Evolutionary conservation across 306 rosid species (phyloP), one percentile per base, ranked within the genome.

Genomic region (Argentina anserina): DNA sequence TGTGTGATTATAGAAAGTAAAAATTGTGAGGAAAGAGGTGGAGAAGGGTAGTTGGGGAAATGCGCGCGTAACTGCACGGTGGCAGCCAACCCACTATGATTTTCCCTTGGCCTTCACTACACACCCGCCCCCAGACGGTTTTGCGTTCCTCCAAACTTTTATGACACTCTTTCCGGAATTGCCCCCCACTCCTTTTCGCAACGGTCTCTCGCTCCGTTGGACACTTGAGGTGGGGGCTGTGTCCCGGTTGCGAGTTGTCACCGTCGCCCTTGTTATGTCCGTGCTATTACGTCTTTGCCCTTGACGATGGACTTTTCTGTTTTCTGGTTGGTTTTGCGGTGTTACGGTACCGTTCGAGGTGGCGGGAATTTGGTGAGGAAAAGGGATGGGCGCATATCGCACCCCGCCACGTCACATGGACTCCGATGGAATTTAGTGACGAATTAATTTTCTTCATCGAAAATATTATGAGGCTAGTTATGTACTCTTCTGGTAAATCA

Each of bases 81-180:
- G n/a, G 71, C 86, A 76, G 82, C 88, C 50, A 79, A n/a, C n/a
- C 85, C 80, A 77, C 82, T 79, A 75, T 81, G 69, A 80, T 77
- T 84, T 79, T 87, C 82, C 90, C 83, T 84, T 87, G 59, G 11
- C 65, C 83, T 53, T 78, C 90, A 87, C 88, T 77, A 49, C 88
- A 66, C 76, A 70, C 69, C 78, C 56, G 68, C 73, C 29, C 73
- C 29, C 78, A n/a, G 75, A 45, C 71, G 43, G 76, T 70, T 67
- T 67, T 9, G 80, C 61, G 82, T 66, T 71, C 70, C 65, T 3
- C 11, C 3, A 62, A 20, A 62, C 81, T 82, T 75, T 53, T 65
- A 52, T 75, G 31, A 2, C 64, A 9, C 61, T 40, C 52, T 70
- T 82, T 67, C 79, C 82, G 55, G 60, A 75, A 23, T 7, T 82